Percentiles rank a stretch among this genome's conserved stretches.
These are phyloP conservation scores for Sanghuangporus baumii DNA, from an alignment of 1,284 basidiomycete genomes.

Conservation along the genomic window DNA sequence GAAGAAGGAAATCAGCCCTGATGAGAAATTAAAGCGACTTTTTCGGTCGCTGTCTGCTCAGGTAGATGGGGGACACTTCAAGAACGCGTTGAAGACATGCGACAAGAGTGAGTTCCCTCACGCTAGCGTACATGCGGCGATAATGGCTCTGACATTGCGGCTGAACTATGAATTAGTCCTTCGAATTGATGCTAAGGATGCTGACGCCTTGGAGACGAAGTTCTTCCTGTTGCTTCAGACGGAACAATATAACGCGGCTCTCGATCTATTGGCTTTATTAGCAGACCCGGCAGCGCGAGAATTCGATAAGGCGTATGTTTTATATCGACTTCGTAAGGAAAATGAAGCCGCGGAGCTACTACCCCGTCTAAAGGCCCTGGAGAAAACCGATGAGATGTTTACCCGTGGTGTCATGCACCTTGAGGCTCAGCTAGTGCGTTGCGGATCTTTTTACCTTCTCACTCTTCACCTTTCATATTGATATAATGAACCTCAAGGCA, in stretches of 20 bases:
- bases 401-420: constrained; percentile 70
- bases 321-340: constrained; percentile 76
- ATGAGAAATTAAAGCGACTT: constrained; percentile 62
- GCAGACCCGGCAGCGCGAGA: constrained; percentile 30
- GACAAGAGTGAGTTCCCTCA: constrained; percentile 64
- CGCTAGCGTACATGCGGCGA: not conserved
- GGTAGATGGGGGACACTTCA: constrained; percentile 76
- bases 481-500: constrained; percentile 36
- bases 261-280: constrained; percentile 37
- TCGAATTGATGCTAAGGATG: constrained; percentile 57
- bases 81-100: constrained; percentile 82
- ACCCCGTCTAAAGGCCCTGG: constrained; percentile 39
- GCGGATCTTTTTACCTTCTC: constrained; percentile 1
- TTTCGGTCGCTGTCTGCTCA: constrained; percentile 79
- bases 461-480: constrained; percentile 3
- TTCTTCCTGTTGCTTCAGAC: constrained; percentile 80
- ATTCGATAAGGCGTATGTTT: constrained; percentile 76
- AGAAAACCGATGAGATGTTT: constrained; percentile 33
- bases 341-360: constrained; percentile 57
- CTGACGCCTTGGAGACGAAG: constrained; percentile 72
- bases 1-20: constrained; percentile 48
- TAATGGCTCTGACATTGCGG: not conserved
- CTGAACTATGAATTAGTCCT: constrained; percentile 48
- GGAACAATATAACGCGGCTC: constrained; percentile 64
- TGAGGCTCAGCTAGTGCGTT: constrained; percentile 75